Conservation (phyloP, 1,139 yeast genomes). For the Kurtzmaniella quercitrusa region DNA sequence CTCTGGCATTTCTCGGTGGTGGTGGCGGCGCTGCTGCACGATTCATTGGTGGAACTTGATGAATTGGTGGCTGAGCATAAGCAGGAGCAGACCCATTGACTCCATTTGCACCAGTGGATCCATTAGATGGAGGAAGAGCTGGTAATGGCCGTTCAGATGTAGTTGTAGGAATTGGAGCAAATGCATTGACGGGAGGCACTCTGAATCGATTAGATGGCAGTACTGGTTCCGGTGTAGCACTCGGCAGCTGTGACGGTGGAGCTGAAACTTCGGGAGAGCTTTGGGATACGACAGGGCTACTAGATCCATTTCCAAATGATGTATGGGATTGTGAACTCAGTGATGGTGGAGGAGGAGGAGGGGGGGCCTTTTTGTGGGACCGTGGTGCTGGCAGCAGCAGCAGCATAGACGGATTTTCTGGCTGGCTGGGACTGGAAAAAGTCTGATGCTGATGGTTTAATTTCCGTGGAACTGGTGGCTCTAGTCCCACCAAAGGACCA, state of each 20-base stretch:
- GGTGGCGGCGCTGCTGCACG: conserved; percentile 29
- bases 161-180: conserved; percentile 12
- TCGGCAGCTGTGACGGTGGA: conserved; percentile 13
- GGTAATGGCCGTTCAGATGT: conserved; percentile 8
- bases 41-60: conserved; percentile 14
- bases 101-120: conserved; percentile 8
- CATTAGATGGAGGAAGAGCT: conserved; percentile 12
- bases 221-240: conserved; percentile 7
- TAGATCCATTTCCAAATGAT: conserved; percentile 11
- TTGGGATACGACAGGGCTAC: conserved; percentile 13
- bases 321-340: conserved; percentile 7
- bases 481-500: conserved; percentile 80
- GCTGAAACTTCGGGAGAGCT: conserved; percentile 18
- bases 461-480: conserved; percentile 77
- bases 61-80: conserved; percentile 15
- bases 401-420: conserved; percentile 8
- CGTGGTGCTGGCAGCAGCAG: conserved; percentile 6
- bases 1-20: conserved; percentile 9
- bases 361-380: conserved; percentile 38
- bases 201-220: conserved; percentile 11
- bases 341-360: conserved; percentile 46
- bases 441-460: conserved; percentile 28
- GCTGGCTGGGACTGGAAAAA: conserved; percentile 8
- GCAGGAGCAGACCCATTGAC: conserved; percentile 9
- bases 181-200: conserved; percentile 7